Percentiles rank a stretch among this genome's conserved stretches.
These are phyloP conservation scores for Globisporangium nunn DNA, from an alignment of 352 stramenopile species.

Conservation along the genomic window DNA sequence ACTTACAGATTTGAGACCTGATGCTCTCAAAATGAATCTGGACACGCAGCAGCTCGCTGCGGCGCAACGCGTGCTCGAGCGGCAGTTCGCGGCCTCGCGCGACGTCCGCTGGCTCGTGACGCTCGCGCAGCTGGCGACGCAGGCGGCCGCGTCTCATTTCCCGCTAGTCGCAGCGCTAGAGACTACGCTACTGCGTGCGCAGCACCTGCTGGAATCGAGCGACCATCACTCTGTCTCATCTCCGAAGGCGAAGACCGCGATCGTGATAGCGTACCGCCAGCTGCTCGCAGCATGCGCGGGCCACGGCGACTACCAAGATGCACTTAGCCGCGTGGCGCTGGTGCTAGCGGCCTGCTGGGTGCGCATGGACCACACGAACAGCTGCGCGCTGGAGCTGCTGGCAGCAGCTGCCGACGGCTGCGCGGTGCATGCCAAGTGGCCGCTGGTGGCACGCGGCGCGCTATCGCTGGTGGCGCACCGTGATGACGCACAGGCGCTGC, in stretches of 20 bases:
- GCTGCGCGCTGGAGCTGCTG: slow-evolving; percentile 2
- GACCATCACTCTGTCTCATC: background rate
- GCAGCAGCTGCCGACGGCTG: slow-evolving; percentile 1
- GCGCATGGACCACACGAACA: background rate
- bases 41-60: slow-evolving; percentile 1
- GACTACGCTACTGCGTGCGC: slow-evolving; percentile 1
- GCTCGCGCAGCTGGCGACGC: background rate
- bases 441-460: slow-evolving; percentile 40
- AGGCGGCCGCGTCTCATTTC: no score
- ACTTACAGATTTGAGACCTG: no score
- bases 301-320: background rate
- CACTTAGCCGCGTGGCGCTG: slow-evolving; percentile 6
- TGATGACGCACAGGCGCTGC: slow-evolving; percentile 14
- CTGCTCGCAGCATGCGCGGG: background rate
- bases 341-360: slow-evolving; percentile 6
- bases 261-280: background rate
- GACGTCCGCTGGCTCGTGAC: slow-evolving; percentile 10
- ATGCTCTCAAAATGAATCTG: background rate
- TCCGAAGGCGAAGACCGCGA: background rate
- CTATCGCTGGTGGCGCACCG: slow-evolving; percentile 22
- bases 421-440: slow-evolving; percentile 13
- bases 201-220: background rate
- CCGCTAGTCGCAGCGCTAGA: background rate
- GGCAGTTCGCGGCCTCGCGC: background rate
- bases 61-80: slow-evolving; percentile 2